Evolutionary conservation across 73 alveolate species (phyloP), one percentile per base, ranked within the genome.

Genomic region (Stentor coeruleus): DNA sequence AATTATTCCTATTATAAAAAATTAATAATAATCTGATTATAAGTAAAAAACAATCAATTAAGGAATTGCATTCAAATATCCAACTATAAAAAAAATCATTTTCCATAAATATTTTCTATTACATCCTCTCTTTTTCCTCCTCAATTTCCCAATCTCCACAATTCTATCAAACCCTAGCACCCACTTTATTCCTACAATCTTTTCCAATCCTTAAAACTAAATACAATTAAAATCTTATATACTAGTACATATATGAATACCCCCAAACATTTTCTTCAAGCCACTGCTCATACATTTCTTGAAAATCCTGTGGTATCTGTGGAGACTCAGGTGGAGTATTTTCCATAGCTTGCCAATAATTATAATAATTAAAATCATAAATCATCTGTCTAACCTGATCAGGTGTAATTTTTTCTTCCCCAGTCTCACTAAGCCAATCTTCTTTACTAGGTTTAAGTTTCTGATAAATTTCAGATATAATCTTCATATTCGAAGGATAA

Each of bases 231-330:
- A 49, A 49, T 11, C 20, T 6, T 49, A 6, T 20, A 11, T 11
- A 66, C 33, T 66, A 66, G 33, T 20, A 66, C 79, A 66, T 66
- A 76, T 87, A 88, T 84, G 83, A 84, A 66, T 88, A 88, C 30
- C 86, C 86, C 94, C 94, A 88, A 3, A 88, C 94, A 3, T 88
- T 87, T 3, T 88, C 94, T 60, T 88, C 94, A 30, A 88, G 82
- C 94, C 94, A 88, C 39, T 88, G 60, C 39, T 88, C 94, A 66
- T 88, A 88, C 37, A 80, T 85, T 3, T 74, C 59, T 38, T 60
- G 42, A 38, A 87, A 87, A 84, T 37, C 83, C 75, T 79, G 36
- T 80, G 79, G 79, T 2, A 66, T 20, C 79, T 66, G 79, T 33
- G 79, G 79, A 0, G 79, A 66, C n/a, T 66, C 79, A 20, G n/a